A percentile compares a stretch with the other conserved stretches of the same genome.
These are phyloP conservation scores for Leccinum truebloodii DNA, from an alignment of 768 basidiomycete species.

Conservation along the genomic window DNA sequence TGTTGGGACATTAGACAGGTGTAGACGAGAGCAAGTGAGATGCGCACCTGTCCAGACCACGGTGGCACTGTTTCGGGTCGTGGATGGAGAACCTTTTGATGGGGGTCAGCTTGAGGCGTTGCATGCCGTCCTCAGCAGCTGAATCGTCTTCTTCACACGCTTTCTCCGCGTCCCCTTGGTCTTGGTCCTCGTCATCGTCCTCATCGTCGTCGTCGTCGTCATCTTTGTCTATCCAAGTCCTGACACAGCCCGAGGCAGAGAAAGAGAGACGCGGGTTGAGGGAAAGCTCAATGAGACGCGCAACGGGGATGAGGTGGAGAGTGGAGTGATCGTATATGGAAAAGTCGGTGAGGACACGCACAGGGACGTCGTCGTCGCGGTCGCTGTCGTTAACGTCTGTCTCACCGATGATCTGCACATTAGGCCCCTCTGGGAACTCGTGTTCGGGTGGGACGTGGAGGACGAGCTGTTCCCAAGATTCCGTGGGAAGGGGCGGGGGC, in stretches of 20 bases:
- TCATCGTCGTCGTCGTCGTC: conserved; percentile 30
- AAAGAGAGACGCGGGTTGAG: conserved; percentile 19
- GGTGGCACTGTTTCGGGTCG: conserved; percentile 27
- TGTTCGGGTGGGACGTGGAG: conserved; percentile 28
- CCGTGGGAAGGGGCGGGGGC: conserved; percentile 3
- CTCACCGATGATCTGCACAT: conserved; percentile 48
- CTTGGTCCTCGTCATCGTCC: conserved; percentile 24
- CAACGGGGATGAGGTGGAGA: conserved; percentile 41
- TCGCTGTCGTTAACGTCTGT: conserved; percentile 26
- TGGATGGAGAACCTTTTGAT: conserved; percentile 54
- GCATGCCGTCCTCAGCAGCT: conserved; percentile 17
- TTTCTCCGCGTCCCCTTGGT: conserved; percentile 23
- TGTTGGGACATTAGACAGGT: conserved; percentile 30
- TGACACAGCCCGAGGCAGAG: conserved; percentile 44
- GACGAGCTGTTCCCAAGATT: conserved; percentile 10
- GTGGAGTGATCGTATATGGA: conserved; percentile 47
- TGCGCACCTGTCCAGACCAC: conserved; percentile 45
- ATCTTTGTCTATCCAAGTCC: conserved; percentile 37
- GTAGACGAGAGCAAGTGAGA: background rate
- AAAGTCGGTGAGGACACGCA: conserved; percentile 58
- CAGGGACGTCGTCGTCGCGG: conserved; percentile 46
- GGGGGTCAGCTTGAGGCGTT: conserved; percentile 40
- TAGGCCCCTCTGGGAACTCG: conserved; percentile 41
- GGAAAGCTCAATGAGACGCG: conserved; percentile 37
- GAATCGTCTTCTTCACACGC: conserved; percentile 3